phyloP scores from a whole-genome alignment of 1,284 basidiomycete species.

The Takashimella tepidaria region DNA sequence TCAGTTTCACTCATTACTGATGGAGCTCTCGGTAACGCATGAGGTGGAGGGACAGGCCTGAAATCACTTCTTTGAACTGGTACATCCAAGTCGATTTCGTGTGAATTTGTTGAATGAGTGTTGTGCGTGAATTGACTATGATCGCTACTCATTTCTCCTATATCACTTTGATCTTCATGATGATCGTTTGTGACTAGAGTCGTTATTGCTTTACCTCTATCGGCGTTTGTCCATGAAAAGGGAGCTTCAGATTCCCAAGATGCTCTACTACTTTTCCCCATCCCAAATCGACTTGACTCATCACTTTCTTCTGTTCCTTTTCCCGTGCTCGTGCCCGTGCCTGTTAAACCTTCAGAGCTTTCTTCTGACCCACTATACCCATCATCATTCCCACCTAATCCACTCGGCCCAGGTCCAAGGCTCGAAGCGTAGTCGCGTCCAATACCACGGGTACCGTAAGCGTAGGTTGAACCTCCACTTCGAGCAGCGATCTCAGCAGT shows the following conservation, averaged over 20 bases:
- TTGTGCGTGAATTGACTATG: too few species aligned
- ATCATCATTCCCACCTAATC: background rate
- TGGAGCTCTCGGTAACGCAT: background rate
- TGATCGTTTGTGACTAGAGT: too few species aligned
- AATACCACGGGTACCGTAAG: too few species aligned
- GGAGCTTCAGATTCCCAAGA: constrained; percentile 30
- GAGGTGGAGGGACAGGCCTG: constrained; percentile 9
- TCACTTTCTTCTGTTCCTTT: background rate
- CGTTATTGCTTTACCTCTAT: too few species aligned
- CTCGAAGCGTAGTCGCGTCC: background rate
- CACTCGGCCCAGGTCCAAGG: background rate
- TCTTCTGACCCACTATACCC: background rate
- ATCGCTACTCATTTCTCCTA: too few species aligned
- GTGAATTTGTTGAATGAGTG: background rate
- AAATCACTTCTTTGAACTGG: constrained; percentile 21
- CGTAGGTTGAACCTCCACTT: constrained; percentile 1
- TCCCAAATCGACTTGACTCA: background rate
- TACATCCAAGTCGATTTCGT: background rate
- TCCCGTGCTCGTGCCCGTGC: background rate
- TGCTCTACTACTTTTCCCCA: constrained; percentile 8
- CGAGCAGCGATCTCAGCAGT: constrained; percentile 23
- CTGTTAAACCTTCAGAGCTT: background rate
- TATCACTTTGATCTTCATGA: too few species aligned
- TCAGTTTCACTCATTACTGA: constrained; percentile 5
- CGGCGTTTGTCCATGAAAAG: constrained; percentile 24